Evolutionary conservation across 2,329 filamentous ascomycete genomes (phyloP), one percentile per base, ranked within the genome.

Genomic region (Microdochium paspali): DNA sequence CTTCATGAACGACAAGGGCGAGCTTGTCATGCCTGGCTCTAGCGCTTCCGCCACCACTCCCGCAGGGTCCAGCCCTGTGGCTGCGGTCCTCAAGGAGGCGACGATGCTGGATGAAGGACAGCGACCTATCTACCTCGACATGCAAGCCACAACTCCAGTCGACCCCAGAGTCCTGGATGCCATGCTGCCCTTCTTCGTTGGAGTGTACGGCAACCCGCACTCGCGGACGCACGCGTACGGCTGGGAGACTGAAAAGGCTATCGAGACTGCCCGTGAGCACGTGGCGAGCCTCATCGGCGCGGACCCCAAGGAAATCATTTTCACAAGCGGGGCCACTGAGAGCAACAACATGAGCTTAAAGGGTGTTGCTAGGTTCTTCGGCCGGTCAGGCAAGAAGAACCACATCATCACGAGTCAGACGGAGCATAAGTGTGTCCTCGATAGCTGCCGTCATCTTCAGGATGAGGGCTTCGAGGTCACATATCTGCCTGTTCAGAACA

Each of bases 271-370:
- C 40, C 81, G 93, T 58, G 78, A 79, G 57, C 80, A 97, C 61
- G 77, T 97, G 54, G 93, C 93, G 3, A 77, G 76, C 32, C 77
- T 98, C 47, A 93, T 98, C 55, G 91, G 91, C 24, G 93, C 93
- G 24, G 90, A 98, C 64, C 74, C 93, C 5, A 98, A 98, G 69
- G 93, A 98, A 65, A 97, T 98, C 55, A 94, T 98, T 59, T 97
- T 98, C 70, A 98, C 93, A 6, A 96, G 90, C 59, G 93, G 93
- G 47, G 93, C 93, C 15, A 98, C 93, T 0, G 93, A 98, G 72
- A 96, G 90, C 64, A 98, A 98, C 70, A 98, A 98, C 61, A 98
- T 98, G 93, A 95, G 90, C 67, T 89, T 98, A 72, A 98, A 98
- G 72, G 93, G 93, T 53, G 91, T 98, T 9, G 90, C 93, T 20